Evolutionary conservation across 2,329 filamentous ascomycete genomes (phyloP).

Genomic region (Sclerotinia trifoliorum): DNA sequence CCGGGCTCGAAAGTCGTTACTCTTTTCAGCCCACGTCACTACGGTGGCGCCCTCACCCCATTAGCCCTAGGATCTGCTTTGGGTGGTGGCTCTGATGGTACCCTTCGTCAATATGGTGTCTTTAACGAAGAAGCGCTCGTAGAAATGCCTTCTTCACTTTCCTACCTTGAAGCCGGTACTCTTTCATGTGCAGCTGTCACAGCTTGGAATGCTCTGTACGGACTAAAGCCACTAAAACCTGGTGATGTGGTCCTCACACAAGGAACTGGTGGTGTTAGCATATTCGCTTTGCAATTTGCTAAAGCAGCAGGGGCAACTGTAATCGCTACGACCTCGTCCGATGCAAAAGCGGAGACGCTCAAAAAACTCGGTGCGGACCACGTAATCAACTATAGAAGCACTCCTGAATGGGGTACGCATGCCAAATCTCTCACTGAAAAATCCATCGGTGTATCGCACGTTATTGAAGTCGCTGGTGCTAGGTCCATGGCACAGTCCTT

Average conservation of each 20-base stretch:
- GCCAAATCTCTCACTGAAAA: conserved; percentile 42
- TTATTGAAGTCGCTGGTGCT: conserved; percentile 48
- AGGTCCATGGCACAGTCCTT: conserved; percentile 44
- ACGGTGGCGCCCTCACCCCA: conserved; percentile 32
- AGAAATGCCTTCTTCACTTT: conserved; percentile 51
- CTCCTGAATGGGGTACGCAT: conserved; percentile 43
- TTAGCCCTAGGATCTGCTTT: conserved; percentile 48
- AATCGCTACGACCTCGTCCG: conserved; percentile 45
- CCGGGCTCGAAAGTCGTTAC: conserved; percentile 59
- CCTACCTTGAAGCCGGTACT: conserved; percentile 49
- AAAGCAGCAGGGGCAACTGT: conserved; percentile 44
- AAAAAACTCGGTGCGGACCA: conserved; percentile 45
- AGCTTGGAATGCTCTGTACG: conserved; percentile 58
- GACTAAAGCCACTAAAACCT: conserved; percentile 42
- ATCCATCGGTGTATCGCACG: conserved; percentile 44
- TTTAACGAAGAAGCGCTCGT: conserved; percentile 60
- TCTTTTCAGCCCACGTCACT: conserved; percentile 53
- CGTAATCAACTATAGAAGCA: conserved; percentile 47
- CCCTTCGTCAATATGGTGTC: conserved; percentile 50
- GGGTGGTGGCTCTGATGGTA: conserved; percentile 52
- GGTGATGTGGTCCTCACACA: conserved; percentile 45
- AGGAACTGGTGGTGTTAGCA: conserved; percentile 46
- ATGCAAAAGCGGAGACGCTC: conserved; percentile 41
- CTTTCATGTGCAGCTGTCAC: conserved; percentile 54
- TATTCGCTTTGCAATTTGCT: conserved; percentile 44